Base-by-base conservation (phyloP, 2,329 filamentous ascomycete species). In the Nothopassalora personata region DNA sequence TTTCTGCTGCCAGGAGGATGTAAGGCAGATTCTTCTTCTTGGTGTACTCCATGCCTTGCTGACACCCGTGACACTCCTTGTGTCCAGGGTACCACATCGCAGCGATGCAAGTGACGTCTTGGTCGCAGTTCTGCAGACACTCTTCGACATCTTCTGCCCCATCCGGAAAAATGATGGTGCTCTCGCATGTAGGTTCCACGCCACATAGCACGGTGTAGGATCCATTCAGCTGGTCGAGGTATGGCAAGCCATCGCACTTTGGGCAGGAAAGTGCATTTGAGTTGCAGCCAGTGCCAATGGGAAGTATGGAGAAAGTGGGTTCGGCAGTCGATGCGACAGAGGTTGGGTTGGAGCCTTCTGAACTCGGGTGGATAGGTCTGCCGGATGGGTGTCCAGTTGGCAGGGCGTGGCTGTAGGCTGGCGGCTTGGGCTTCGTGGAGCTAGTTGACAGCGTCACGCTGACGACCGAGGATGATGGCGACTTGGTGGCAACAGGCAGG, bases 101-200 rank as follows among this genome's bases (percentile, higher is more conserved):
- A 23, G 64, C 67, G 11, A 68, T 50, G 51, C 67, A 69, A 23
- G 63, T 59, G 5, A 59, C 62, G 47, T 67, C 66, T 30, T 63
- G 59, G 52, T 69, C 67, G 36, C 67, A 69, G 34, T 55, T 57
- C 51, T 67, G 58, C 27, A 68, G 52, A 50, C 67, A 69, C 10
- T 60, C 48, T 33, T 66, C 64, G 43, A 66, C 62, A 28, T 58
- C 56, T 23, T 54, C 60, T 7, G 59, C 13, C 23, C 50, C 60
- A 30, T 63, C 59, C 19, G 54, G 54, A 28, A 63, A 39, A 9
- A 52, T 48, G 18, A 63, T 53, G 7, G 55, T 61, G 36, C 58
- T 57, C 23, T 61, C 60, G 56, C 67, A 69, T n/a, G 61, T 55
- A 5, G 67, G 65, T 46, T 65, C 60, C 11, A 60, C 53, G 30